Conservation (phyloP, 2,329 filamentous ascomycete genomes). For the Phialocephala sp. region DNA sequence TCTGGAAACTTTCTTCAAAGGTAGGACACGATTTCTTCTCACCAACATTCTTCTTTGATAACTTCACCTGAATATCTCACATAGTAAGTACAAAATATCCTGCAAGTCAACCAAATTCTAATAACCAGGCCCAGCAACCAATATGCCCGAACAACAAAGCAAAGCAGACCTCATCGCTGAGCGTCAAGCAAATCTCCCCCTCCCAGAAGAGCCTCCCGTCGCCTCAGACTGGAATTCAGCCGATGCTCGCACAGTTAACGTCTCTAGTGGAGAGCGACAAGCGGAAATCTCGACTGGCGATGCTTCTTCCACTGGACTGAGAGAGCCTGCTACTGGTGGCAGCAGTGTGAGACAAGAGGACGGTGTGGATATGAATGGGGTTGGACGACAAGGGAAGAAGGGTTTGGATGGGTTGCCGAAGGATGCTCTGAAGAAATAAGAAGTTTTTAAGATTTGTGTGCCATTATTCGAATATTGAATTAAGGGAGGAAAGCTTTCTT, state of each 20-base stretch:
- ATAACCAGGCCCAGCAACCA: conserved; percentile 13
- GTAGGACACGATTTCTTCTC: not conserved
- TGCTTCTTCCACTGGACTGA: conserved; percentile 57
- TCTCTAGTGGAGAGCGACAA: conserved; percentile 57
- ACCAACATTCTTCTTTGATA: not conserved
- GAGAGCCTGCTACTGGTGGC: conserved; percentile 63
- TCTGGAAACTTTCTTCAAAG: not conserved
- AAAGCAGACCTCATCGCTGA: conserved; percentile 72
- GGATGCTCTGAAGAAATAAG: conserved; percentile 47
- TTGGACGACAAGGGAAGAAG: conserved; percentile 69
- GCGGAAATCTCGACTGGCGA: conserved; percentile 58
- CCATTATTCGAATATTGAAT: not conserved
- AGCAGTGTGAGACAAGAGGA: conserved; percentile 55
- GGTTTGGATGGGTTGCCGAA: conserved; percentile 60
- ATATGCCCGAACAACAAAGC: conserved; percentile 45
- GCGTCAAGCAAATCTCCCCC: conserved; percentile 74
- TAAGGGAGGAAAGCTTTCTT: not conserved
- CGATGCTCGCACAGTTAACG: conserved; percentile 71
- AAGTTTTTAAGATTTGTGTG: not conserved
- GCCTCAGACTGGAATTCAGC: conserved; percentile 80
- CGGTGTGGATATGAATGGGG: conserved; percentile 59
- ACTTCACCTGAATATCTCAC: not conserved
- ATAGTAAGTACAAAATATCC: not conserved
- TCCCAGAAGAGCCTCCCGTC: conserved; percentile 78
- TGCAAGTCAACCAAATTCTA: conserved; percentile 1